phyloP scores from a whole-genome alignment of 768 basidiomycete genomes.

The Pilatotrama ljubarskyi region DNA sequence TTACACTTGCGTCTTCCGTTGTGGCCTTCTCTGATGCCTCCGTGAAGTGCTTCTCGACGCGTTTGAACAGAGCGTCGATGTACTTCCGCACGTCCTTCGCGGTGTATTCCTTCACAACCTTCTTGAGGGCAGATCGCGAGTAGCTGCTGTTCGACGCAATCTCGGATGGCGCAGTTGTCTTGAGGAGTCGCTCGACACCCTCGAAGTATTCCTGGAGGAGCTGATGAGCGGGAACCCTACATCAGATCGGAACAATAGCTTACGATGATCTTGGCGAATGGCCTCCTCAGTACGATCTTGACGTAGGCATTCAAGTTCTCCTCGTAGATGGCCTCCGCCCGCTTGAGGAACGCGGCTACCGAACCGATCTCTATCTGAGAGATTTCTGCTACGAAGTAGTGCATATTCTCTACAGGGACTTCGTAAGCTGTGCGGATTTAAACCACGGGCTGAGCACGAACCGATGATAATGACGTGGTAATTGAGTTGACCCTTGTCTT shows the following conservation, averaged over 20 bases:
- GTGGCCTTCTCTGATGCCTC: constrained; percentile 72
- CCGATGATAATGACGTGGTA: constrained; percentile 95
- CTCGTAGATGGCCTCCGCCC: constrained; percentile 82
- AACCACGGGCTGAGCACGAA: constrained; percentile 39
- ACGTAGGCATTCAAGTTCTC: constrained; percentile 88
- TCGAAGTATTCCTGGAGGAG: constrained; percentile 88
- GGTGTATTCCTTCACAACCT: constrained; percentile 80
- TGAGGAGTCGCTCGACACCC: constrained; percentile 83
- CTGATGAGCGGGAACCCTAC: background rate
- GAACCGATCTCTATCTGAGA: constrained; percentile 67
- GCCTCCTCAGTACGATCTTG: constrained; percentile 81
- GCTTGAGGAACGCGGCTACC: constrained; percentile 59
- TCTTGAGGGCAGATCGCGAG: constrained; percentile 76
- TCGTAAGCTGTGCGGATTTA: background rate
- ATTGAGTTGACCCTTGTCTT: constrained; percentile 96
- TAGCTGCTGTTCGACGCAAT: constrained; percentile 75
- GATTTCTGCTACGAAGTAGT: constrained; percentile 85
- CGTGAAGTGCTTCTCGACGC: constrained; percentile 95
- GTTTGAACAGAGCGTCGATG: constrained; percentile 81
- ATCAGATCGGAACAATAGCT: constrained; percentile 29
- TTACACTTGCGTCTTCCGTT: constrained; percentile 49
- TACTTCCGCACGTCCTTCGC: constrained; percentile 89
- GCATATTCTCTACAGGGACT: constrained; percentile 82
- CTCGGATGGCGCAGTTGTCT: constrained; percentile 76
- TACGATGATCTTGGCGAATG: constrained; percentile 86